Evolutionary conservation across 1,284 basidiomycete genomes (phyloP).

Genomic region (Cronartium quercuum): DNA sequence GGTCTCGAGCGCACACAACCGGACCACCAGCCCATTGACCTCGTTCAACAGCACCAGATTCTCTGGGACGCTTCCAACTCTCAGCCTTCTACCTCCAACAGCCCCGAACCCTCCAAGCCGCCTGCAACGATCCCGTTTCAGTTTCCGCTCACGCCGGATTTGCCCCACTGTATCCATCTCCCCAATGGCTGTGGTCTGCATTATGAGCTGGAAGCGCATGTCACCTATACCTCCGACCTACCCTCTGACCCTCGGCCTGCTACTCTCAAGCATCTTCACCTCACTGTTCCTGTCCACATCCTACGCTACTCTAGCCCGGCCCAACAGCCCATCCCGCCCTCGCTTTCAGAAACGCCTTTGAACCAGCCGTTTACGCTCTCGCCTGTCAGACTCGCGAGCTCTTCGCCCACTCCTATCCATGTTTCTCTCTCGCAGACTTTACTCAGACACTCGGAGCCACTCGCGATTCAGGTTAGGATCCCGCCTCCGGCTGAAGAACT

Average conservation of each 20-base stretch:
- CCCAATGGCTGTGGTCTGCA: background rate
- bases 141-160: background rate
- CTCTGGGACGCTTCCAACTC: background rate
- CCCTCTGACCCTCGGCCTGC: background rate
- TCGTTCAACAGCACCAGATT: background rate
- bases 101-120: background rate
- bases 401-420: slow-evolving; percentile 15
- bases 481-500: slow-evolving; percentile 29
- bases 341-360: background rate
- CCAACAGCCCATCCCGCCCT: background rate
- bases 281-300: slow-evolving; percentile 17
- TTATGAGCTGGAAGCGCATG: slow-evolving; percentile 6
- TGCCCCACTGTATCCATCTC: slow-evolving; percentile 29
- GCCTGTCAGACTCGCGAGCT: slow-evolving; percentile 2
- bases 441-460: slow-evolving; percentile 15
- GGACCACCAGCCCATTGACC: background rate
- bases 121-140: slow-evolving; percentile 7
- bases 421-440: slow-evolving; percentile 25
- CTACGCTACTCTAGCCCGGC: background rate
- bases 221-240: background rate
- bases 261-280: background rate
- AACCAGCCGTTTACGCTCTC: background rate
- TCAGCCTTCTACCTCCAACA: background rate
- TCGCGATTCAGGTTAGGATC: slow-evolving; percentile 20
- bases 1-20: background rate